phyloP scores from a whole-genome alignment of 768 basidiomycete genomes.

The Saitozyma sp. region DNA sequence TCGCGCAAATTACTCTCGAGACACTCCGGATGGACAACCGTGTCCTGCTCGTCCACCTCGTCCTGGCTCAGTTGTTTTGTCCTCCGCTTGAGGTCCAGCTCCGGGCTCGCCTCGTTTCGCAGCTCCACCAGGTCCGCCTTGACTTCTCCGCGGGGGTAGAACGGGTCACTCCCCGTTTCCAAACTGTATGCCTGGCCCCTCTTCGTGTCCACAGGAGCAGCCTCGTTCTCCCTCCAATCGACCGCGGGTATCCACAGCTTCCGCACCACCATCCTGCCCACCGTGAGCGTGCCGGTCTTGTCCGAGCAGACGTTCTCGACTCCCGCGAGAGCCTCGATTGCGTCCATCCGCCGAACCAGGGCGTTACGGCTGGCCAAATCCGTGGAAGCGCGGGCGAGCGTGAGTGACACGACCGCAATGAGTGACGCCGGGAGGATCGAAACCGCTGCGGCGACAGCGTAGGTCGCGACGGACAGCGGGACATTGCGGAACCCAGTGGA shows the following conservation, averaged over 20 bases:
- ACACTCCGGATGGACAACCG: slow-evolving; percentile 43
- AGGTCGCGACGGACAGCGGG: slow-evolving; percentile 52
- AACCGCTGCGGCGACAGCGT: slow-evolving; percentile 54
- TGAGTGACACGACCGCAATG: slow-evolving; percentile 61
- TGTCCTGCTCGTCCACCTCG: slow-evolving; percentile 17
- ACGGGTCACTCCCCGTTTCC: slow-evolving; percentile 50
- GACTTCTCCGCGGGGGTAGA: slow-evolving; percentile 52
- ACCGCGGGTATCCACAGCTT: slow-evolving; percentile 55
- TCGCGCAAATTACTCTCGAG: slow-evolving; percentile 45
- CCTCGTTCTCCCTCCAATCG: slow-evolving; percentile 40
- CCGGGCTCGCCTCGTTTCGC: slow-evolving; percentile 12
- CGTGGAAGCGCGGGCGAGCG: slow-evolving; percentile 61
- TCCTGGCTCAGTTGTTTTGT: slow-evolving; percentile 17
- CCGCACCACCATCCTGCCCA: slow-evolving; percentile 56
- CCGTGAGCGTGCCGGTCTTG: slow-evolving; percentile 64
- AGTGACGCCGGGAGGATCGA: slow-evolving; percentile 55
- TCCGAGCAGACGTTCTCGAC: slow-evolving; percentile 63
- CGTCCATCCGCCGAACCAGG: slow-evolving; percentile 65
- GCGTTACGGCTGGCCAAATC: slow-evolving; percentile 62
- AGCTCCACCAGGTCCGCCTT: slow-evolving; percentile 21
- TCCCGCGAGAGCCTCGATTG: slow-evolving; percentile 64
- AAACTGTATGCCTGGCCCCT: slow-evolving; percentile 47
- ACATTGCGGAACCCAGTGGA: slow-evolving; percentile 51
- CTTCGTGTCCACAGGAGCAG: slow-evolving; percentile 37
- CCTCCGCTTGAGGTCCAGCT: slow-evolving; percentile 19